A percentile compares a stretch with the other conserved stretches of the same genome.
These are phyloP conservation scores for Hippophae gyantsensis DNA, from an alignment of 306 rosid genomes.

Conservation along the genomic window DNA sequence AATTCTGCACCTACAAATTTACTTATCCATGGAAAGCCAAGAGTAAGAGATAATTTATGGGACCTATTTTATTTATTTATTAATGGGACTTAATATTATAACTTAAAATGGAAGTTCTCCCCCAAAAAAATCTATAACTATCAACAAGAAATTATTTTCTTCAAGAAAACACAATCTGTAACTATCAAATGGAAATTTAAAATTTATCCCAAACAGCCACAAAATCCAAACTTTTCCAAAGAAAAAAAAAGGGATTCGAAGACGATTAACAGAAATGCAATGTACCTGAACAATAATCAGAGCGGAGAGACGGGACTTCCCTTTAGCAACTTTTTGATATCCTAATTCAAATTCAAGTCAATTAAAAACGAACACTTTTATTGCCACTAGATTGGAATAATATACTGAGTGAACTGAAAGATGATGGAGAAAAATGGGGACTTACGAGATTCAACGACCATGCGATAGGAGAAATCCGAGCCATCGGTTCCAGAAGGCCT, in stretches of 20 bases:
- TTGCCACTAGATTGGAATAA: too few species aligned
- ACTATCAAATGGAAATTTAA: too few species aligned
- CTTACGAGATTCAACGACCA: constrained; percentile 94
- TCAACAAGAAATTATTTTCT: too few species aligned
- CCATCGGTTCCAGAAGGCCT: constrained; percentile 93
- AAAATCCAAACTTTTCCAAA: too few species aligned
- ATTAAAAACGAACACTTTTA: neutral
- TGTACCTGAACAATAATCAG: constrained; percentile 52
- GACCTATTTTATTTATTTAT: too few species aligned
- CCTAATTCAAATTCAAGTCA: constrained; percentile 20
- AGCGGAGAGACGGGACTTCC: constrained; percentile 41
- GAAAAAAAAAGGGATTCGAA: neutral
- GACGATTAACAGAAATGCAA: neutral
- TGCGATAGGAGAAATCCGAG: constrained; percentile 68
- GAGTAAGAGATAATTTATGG: too few species aligned
- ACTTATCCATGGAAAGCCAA: too few species aligned
- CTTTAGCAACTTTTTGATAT: constrained; percentile 77
- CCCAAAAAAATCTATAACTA: too few species aligned
- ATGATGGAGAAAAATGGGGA: neutral
- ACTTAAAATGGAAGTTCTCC: too few species aligned
- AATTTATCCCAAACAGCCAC: neutral
- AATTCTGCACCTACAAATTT: too few species aligned
- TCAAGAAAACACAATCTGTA: too few species aligned
- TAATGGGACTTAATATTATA: too few species aligned
- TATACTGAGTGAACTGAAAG: neutral